phyloP scores from a whole-genome alignment of 768 basidiomycete genomes.

The Pholiota conissans region DNA sequence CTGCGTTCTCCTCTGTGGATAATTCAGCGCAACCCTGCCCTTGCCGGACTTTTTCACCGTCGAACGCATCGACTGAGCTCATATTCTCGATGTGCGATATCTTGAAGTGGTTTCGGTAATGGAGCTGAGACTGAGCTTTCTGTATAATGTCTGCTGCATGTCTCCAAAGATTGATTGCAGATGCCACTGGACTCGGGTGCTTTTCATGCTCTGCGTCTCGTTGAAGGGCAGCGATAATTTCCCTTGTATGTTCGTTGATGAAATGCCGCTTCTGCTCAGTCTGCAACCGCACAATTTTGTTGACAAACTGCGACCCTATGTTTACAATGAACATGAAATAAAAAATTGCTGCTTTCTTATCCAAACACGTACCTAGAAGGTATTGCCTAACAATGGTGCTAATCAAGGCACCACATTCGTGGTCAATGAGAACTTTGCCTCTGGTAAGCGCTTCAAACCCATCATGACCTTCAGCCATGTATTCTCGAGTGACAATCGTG shows the following conservation, averaged over 20 bases:
- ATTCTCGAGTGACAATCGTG: constrained; percentile 82
- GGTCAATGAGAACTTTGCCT: constrained; percentile 71
- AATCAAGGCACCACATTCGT: constrained; percentile 80
- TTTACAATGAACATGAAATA: not conserved
- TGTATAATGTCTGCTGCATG: constrained; percentile 40
- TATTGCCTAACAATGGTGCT: constrained; percentile 81
- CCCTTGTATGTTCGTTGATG: constrained; percentile 40
- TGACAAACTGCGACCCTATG: constrained; percentile 73
- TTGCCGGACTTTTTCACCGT: constrained; percentile 50
- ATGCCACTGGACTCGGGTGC: not conserved
- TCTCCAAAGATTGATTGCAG: constrained; percentile 46
- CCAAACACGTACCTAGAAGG: constrained; percentile 58
- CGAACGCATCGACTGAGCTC: constrained; percentile 73
- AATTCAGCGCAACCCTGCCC: constrained; percentile 26
- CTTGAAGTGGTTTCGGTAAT: constrained; percentile 60
- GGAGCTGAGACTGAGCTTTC: constrained; percentile 46
- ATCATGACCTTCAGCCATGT: constrained; percentile 83
- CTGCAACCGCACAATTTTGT: constrained; percentile 51
- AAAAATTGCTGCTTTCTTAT: not conserved
- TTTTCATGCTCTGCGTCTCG: constrained; percentile 6
- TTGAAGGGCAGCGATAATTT: constrained; percentile 12
- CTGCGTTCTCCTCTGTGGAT: constrained; percentile 33
- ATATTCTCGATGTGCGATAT: constrained; percentile 72
- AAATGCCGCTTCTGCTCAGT: constrained; percentile 31
- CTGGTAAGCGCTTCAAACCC: constrained; percentile 73